phyloP scores from a whole-genome alignment of 768 basidiomycete species.

The Gloeopeniophorella convolvens region DNA sequence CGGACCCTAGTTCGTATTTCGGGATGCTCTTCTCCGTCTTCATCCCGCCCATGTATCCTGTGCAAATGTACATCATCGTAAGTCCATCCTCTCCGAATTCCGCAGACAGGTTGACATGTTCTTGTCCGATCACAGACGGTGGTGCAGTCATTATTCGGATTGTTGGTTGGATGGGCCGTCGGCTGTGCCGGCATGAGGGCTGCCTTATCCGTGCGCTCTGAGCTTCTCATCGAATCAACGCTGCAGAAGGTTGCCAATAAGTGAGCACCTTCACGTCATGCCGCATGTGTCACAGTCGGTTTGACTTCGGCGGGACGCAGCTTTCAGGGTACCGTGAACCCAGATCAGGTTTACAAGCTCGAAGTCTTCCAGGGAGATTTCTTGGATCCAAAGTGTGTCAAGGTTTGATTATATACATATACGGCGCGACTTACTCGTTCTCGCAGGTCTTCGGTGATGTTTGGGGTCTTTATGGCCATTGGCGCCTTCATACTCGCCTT shows the following conservation, averaged over 20 bases:
- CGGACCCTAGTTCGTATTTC: slow-evolving; percentile 8
- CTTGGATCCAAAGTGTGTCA: slow-evolving; percentile 35
- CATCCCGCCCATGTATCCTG: slow-evolving; percentile 13
- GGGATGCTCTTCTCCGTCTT: slow-evolving; percentile 5
- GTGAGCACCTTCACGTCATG: background rate
- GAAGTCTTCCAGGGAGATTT: slow-evolving; percentile 45
- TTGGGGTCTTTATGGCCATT: slow-evolving; percentile 43
- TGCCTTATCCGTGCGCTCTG: slow-evolving; percentile 34
- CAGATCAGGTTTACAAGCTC: slow-evolving; percentile 31
- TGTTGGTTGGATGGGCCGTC: slow-evolving; percentile 48
- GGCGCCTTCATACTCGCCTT: slow-evolving; percentile 39
- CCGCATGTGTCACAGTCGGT: background rate
- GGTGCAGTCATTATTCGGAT: slow-evolving; percentile 29
- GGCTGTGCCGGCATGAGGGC: slow-evolving; percentile 49
- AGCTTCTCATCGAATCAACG: slow-evolving; percentile 26
- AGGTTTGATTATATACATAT: background rate
- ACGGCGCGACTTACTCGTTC: background rate
- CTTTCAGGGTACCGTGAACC: slow-evolving; percentile 31
- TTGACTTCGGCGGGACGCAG: slow-evolving; percentile 19
- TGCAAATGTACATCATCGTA: slow-evolving; percentile 7
- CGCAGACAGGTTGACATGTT: slow-evolving; percentile 29
- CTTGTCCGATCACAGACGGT: background rate
- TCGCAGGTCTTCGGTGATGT: slow-evolving; percentile 36
- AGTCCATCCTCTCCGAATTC: slow-evolving; percentile 23
- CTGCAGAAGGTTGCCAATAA: slow-evolving; percentile 23